phyloP scores from a whole-genome alignment of 2,329 filamentous ascomycete species.

The Colletotrichum destructivum region DNA sequence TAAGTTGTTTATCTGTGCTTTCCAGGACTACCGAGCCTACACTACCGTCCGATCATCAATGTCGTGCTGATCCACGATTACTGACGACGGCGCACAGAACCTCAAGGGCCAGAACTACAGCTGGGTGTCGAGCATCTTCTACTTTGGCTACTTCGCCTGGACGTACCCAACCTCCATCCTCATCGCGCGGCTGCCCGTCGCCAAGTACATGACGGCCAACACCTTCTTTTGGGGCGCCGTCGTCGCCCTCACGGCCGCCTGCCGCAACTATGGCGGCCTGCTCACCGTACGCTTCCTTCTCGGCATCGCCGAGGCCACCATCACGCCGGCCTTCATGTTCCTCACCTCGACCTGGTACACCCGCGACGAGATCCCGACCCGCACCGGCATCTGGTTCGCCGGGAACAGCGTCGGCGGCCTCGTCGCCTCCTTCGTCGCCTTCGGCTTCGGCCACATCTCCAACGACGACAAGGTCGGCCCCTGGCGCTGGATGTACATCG shows the following conservation, averaged over 20 bases:
- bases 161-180: constrained; percentile 66
- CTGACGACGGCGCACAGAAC: constrained; percentile 63
- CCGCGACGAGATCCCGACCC: constrained; percentile 68
- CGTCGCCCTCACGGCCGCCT: constrained; percentile 62
- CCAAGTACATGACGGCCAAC: constrained; percentile 63
- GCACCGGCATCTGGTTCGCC: constrained; percentile 71
- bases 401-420: constrained; percentile 66
- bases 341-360: constrained; percentile 71
- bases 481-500: constrained; percentile 73
- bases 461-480: constrained; percentile 58
- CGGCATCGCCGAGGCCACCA: constrained; percentile 68
- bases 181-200: constrained; percentile 62
- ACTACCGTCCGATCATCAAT: too few relatives aligned
- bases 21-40: background rate
- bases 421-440: constrained; percentile 66
- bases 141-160: constrained; percentile 63
- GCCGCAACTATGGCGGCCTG: constrained; percentile 64
- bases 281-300: constrained; percentile 67
- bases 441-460: constrained; percentile 69
- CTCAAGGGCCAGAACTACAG: constrained; percentile 72
- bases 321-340: constrained; percentile 70
- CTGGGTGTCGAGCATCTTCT: constrained; percentile 56
- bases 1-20: constrained; percentile 34
- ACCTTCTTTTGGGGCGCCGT: constrained; percentile 66
- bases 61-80: too few relatives aligned